Evolutionary conservation across 2,329 filamentous ascomycete genomes (phyloP).

Genomic region (Curvularia sp.): DNA sequence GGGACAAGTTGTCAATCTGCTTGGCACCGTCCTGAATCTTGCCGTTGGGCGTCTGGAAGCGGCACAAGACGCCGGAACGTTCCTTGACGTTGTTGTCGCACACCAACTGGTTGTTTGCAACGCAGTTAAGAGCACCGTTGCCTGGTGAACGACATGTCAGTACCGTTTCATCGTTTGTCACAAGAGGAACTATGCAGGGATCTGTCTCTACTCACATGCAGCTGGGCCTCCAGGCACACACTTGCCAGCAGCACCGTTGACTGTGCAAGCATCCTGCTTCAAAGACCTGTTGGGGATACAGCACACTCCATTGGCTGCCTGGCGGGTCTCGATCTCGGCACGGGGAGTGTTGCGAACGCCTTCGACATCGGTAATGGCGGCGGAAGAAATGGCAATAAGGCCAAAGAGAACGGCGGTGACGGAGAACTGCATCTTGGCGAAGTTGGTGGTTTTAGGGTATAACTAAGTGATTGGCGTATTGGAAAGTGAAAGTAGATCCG

Average conservation of each 20-base stretch:
- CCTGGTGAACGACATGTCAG: constrained; percentile 8
- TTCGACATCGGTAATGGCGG: constrained; percentile 26
- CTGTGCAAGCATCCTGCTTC: constrained; percentile 24
- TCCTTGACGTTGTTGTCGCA: constrained; percentile 26
- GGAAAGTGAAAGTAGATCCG: constrained; percentile 24
- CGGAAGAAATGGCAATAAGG: constrained; percentile 27
- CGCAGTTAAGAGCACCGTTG: constrained; percentile 28
- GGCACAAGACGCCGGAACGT: constrained; percentile 25
- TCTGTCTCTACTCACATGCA: constrained; percentile 17
- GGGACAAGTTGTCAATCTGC: constrained; percentile 18
- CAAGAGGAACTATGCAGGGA: neutral
- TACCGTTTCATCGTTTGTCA: neutral
- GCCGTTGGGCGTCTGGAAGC: constrained; percentile 22
- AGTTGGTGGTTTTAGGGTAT: constrained; percentile 5
- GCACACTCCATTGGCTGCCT: constrained; percentile 26
- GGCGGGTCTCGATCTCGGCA: constrained; percentile 18
- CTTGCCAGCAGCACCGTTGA: constrained; percentile 25
- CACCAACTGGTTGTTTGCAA: constrained; percentile 24
- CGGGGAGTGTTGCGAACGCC: constrained; percentile 22
- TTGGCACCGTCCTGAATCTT: constrained; percentile 20
- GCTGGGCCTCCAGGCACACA: constrained; percentile 28
- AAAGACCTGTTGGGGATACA: constrained; percentile 24
- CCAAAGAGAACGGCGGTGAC: constrained; percentile 27
- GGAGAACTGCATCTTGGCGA: constrained; percentile 20
- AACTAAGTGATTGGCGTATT: constrained; percentile 2